phyloP scores from a whole-genome alignment of 208 protist genomes.

The Crithidia sp. region DNA sequence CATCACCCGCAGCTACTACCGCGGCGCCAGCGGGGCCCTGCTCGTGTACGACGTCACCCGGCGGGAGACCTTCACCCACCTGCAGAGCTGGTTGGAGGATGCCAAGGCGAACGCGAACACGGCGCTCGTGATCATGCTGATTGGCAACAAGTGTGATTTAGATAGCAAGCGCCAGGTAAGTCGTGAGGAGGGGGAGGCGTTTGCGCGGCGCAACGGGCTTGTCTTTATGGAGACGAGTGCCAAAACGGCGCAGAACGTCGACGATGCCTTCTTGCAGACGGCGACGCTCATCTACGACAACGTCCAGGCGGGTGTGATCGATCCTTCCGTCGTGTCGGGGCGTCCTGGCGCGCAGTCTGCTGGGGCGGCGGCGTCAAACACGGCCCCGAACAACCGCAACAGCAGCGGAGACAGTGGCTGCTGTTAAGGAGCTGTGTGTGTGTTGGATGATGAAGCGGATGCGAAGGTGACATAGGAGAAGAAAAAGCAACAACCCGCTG shows the following conservation, averaged over 20 bases:
- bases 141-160: slow-evolving; percentile 99
- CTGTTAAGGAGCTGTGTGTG: not conserved
- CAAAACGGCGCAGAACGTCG: slow-evolving; percentile 97
- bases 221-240: slow-evolving; percentile 99
- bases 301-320: slow-evolving; percentile 93
- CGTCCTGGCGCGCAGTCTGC: slow-evolving; percentile 30
- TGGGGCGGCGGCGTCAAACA: slow-evolving; percentile 6
- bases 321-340: slow-evolving; percentile 77
- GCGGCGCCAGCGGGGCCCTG: slow-evolving; percentile 97
- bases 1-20: slow-evolving; percentile 99
- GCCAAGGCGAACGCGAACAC: slow-evolving; percentile 94
- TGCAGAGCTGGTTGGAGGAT: slow-evolving; percentile 98
- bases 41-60: slow-evolving; percentile 99
- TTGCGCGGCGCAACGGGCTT: slow-evolving; percentile 95
- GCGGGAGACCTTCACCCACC: slow-evolving; percentile 97
- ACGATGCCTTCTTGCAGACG: slow-evolving; percentile 96
- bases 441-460: not conserved
- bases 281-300: slow-evolving; percentile 96
- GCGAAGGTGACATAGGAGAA: not conserved
- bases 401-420: not conserved
- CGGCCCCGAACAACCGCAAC: slow-evolving; percentile 12
- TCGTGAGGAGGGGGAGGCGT: slow-evolving; percentile 95
- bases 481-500: not conserved
- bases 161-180: slow-evolving; percentile 92
- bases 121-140: slow-evolving; percentile 98